phyloP scores from a whole-genome alignment of 1,284 basidiomycete genomes.

The Cutaneotrichosporon cutaneum region DNA sequence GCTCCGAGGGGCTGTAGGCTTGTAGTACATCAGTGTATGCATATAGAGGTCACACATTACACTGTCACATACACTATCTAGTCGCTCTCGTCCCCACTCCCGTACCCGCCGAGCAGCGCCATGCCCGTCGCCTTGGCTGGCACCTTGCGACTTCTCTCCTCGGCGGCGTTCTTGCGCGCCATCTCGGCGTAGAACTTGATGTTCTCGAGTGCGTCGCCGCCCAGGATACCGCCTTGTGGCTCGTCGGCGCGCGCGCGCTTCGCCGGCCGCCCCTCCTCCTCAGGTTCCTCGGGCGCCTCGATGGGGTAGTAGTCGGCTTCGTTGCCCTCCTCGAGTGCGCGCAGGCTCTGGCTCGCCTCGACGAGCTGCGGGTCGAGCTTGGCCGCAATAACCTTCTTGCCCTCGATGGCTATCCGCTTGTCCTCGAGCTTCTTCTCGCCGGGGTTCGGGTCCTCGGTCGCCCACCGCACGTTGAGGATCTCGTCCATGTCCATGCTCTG shows the following conservation, averaged over 20 bases:
- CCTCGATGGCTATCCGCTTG: constrained; percentile 72
- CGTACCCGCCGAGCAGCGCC: constrained; percentile 11
- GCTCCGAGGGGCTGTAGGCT: constrained; percentile 39
- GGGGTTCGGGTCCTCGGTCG: constrained; percentile 94
- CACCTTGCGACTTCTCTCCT: constrained; percentile 27
- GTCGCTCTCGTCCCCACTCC: constrained; percentile 12
- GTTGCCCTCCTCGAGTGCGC: constrained; percentile 71
- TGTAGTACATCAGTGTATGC: constrained; percentile 13
- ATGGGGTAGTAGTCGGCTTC: constrained; percentile 51
- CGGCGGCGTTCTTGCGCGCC: constrained; percentile 58
- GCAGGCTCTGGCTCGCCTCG: constrained; percentile 76
- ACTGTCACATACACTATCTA: neutral
- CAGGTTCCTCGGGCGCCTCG: constrained; percentile 31
- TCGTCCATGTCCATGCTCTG: constrained; percentile 97
- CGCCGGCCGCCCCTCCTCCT: constrained; percentile 38
- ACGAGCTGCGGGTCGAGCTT: constrained; percentile 73
- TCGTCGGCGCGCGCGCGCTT: constrained; percentile 40
- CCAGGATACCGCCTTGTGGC: constrained; percentile 63
- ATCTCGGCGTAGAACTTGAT: constrained; percentile 82
- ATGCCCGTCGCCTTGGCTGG: constrained; percentile 27
- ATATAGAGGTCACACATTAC: constrained; percentile 2
- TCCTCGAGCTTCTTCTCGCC: constrained; percentile 80
- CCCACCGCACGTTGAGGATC: constrained; percentile 97
- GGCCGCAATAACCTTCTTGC: constrained; percentile 71
- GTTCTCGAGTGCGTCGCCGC: constrained; percentile 75